Base-by-base conservation (phyloP, 1,284 basidiomycete genomes). In the Microbotryum scabiosae region DNA sequence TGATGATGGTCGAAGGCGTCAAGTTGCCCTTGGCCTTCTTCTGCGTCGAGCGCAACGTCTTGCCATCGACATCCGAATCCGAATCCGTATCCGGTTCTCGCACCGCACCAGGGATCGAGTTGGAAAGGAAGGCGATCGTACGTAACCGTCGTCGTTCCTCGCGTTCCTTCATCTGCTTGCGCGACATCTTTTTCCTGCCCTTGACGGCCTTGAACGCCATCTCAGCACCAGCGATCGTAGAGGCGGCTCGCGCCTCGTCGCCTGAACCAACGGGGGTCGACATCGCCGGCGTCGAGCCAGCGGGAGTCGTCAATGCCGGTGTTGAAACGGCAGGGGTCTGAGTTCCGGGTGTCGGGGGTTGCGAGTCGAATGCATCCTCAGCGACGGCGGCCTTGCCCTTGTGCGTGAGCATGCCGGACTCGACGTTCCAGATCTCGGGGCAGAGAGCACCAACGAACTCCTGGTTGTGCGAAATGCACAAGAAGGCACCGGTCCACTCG, bases 401-500 rank as follows among this genome's bases (percentile, higher is more conserved):
- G 69, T 88, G 87, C 23, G 85, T 85, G 76, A 98, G 82, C 28
- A 82, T 81, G 43, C 91, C 91, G 44, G 75, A 82, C 57, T 80
- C 78, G 70, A 80, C 79, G 69, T 80, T 76, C 80, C 80, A 82
- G 73, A 91, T 82, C 85, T 78, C 77, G 84, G 74, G 74, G 87
- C 90, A 93, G 54, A 93, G 80, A 16, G 89, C 87, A 47, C 83
- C 81, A 32, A 94, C 88, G 71, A 94, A 96, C 79, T 96, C 70
- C 69, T 71, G 67, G 78, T 94, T 94, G 80, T 97, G 93, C 60
- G 91, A 96, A 74, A 97, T 97, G 78, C 96, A 96, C 71, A 94
- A 88, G 57, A 97, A 91, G 46, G 92, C 94, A 67, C 93, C 93
- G 62, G 84, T 85, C 93, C 93, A 98, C 71, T 97, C 90, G 70